phyloP scores from a whole-genome alignment of 208 protist species.

The Acanthamoeba healyi region DNA sequence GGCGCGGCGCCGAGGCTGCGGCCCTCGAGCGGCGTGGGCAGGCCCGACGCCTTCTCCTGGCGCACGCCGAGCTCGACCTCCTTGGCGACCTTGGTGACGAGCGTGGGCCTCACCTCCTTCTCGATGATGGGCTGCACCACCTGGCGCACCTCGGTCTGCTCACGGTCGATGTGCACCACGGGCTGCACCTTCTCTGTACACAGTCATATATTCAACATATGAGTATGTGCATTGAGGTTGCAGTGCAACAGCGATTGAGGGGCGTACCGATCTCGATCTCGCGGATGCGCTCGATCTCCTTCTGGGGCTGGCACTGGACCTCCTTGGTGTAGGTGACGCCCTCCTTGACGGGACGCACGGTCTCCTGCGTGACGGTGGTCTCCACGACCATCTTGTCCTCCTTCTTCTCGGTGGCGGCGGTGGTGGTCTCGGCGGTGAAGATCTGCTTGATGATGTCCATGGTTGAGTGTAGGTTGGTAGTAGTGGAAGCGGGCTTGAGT shows the following conservation, averaged over 20 bases:
- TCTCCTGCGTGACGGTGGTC: neutral
- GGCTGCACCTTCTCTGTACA: constrained; percentile 58
- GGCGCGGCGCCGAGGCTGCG: constrained; percentile 6
- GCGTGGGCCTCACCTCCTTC: constrained; percentile 19
- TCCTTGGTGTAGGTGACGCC: constrained; percentile 29
- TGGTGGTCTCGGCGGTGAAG: neutral
- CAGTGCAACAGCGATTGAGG: no score
- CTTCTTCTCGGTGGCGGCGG: constrained; percentile 18
- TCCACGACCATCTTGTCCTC: constrained; percentile 15
- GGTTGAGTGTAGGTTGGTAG: neutral
- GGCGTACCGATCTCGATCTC: constrained; percentile 31
- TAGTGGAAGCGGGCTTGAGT: neutral
- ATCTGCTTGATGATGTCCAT: constrained; percentile 34
- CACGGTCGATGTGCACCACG: constrained; percentile 38
- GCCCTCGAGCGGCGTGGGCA: constrained; percentile 31
- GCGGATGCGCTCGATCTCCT: constrained; percentile 1
- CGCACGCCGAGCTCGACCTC: constrained; percentile 25
- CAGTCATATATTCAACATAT: no score
- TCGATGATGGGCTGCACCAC: constrained; percentile 25
- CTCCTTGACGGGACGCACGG: neutral
- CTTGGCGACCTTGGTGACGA: neutral
- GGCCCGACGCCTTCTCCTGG: constrained; percentile 25
- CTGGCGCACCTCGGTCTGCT: constrained; percentile 44
- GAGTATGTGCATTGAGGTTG: no score
- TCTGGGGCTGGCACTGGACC: constrained; percentile 26